These are phyloP conservation scores for Cyanidium caldarium DNA, from an alignment of 23 red algal genomes.

Conservation along the genomic window DNA sequence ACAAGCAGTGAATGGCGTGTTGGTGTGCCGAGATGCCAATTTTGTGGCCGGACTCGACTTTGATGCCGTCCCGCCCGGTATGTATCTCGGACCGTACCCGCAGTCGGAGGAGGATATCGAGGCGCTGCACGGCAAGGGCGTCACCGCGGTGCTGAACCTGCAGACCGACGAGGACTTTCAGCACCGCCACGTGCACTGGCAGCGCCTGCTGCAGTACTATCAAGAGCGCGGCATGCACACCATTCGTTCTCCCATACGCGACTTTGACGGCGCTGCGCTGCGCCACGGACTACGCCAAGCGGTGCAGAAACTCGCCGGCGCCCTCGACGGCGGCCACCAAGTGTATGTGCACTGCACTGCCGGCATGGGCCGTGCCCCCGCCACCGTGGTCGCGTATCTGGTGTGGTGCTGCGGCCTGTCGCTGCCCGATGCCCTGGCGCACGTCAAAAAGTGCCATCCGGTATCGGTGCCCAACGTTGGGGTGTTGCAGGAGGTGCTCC, in stretches of 20 bases:
- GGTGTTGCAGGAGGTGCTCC: conserved; percentile 22
- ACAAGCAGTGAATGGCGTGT: conserved; percentile 19
- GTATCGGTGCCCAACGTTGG: conserved; percentile 70
- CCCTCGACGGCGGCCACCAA: conserved; percentile 15
- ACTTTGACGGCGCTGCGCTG: conserved; percentile 48
- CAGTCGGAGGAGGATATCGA: conserved; percentile 46
- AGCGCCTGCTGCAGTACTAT: conserved; percentile 18
- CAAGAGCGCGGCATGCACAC: conserved; percentile 15
- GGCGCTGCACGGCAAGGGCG: conserved; percentile 28
- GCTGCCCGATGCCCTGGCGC: conserved; percentile 34
- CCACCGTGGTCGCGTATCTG: conserved; percentile 52
- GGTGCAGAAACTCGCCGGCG: conserved; percentile 9
- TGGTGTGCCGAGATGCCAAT: conserved; percentile 38
- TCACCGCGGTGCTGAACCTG: conserved; percentile 64
- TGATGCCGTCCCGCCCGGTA: conserved; percentile 30
- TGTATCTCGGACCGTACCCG: conserved; percentile 85
- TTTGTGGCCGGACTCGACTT: conserved; percentile 67
- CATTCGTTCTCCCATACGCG: not conserved
- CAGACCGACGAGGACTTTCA: conserved; percentile 90
- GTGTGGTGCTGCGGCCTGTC: conserved; percentile 30
- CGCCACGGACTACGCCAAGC: conserved; percentile 23
- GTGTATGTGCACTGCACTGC: conserved; percentile 84
- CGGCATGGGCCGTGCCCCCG: conserved; percentile 76
- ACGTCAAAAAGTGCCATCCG: conserved; percentile 50
- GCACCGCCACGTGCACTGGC: conserved; percentile 57